phyloP scores from a whole-genome alignment of 2,329 filamentous ascomycete genomes.

The Ceratocystis alfenasii region DNA sequence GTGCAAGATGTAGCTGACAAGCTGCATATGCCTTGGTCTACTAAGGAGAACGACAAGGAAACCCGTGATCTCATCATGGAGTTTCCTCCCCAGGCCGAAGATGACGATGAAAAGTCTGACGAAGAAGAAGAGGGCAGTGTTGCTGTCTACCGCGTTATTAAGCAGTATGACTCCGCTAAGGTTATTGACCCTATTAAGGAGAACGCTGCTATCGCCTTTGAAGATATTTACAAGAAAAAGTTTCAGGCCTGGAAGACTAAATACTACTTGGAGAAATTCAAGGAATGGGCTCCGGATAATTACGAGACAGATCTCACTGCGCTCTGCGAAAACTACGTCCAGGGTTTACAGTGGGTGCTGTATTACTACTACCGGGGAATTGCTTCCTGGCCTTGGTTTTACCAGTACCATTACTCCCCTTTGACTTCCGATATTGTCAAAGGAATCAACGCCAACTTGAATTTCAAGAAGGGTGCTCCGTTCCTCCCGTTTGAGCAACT shows the following conservation, averaged over 20 bases:
- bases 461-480: conserved; percentile 88
- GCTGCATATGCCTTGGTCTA: conserved; percentile 46
- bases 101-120: conserved; percentile 55
- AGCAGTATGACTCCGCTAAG: conserved; percentile 80
- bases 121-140: conserved; percentile 66
- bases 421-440: conserved; percentile 93
- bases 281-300: conserved; percentile 70
- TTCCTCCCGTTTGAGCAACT: conserved; percentile 93
- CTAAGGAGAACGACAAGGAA: conserved; percentile 45
- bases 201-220: conserved; percentile 65
- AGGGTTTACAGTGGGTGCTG: conserved; percentile 94
- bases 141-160: conserved; percentile 74
- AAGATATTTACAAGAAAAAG: conserved; percentile 79
- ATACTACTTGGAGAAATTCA: conserved; percentile 82
- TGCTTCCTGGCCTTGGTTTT: conserved; percentile 98
- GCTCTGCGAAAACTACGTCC: conserved; percentile 90
- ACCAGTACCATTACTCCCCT: conserved; percentile 89
- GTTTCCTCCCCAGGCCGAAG: conserved; percentile 36
- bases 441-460: conserved; percentile 72
- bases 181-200: conserved; percentile 68
- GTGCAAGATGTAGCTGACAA: conserved; percentile 70
- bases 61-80: conserved; percentile 41
- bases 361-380: conserved; percentile 98
- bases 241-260: conserved; percentile 89
- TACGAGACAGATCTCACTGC: conserved; percentile 63